Percentiles rank a stretch among this genome's conserved stretches.
Evolutionary conservation across 495 filamentous ascomycete genomes (phyloP).

Genomic region (Lineolata rhizophorae): DNA sequence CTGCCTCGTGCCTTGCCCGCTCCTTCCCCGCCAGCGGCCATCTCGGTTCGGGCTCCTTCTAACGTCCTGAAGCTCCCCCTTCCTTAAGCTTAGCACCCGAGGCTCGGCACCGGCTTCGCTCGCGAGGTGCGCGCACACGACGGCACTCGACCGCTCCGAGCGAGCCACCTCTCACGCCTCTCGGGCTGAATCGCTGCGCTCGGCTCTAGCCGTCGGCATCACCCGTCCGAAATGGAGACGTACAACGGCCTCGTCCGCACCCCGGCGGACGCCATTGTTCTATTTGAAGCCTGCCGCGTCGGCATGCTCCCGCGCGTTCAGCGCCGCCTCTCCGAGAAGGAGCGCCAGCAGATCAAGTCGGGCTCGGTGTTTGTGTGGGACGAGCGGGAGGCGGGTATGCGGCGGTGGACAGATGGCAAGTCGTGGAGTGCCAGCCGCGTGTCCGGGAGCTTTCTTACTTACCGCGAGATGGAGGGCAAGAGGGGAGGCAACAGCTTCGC

Average conservation of each 20-base stretch:
- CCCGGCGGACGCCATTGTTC: constrained; percentile 82
- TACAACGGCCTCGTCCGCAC: constrained; percentile 85
- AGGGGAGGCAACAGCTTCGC: constrained; percentile 42
- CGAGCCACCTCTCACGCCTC: too few species aligned
- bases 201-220: too few species aligned
- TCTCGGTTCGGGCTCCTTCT: too few species aligned
- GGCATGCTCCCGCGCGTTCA: constrained; percentile 84
- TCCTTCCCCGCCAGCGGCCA: too few species aligned
- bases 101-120: too few species aligned
- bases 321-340: constrained; percentile 84
- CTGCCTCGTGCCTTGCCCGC: too few species aligned
- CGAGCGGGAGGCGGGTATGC: constrained; percentile 94
- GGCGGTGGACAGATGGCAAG: constrained; percentile 95
- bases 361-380: constrained; percentile 99
- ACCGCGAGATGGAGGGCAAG: constrained; percentile 97
- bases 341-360: constrained; percentile 79
- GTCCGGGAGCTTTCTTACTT: constrained; percentile 92
- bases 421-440: constrained; percentile 97
- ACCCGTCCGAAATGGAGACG: constrained; percentile 76
- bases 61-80: too few species aligned
- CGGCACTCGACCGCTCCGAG: too few species aligned
- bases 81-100: too few species aligned
- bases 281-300: constrained; percentile 89
- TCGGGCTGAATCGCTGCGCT: too few species aligned
- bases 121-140: too few species aligned